phyloP scores from a whole-genome alignment of 2,329 filamentous ascomycete genomes.

The Sarocladium strictum region DNA sequence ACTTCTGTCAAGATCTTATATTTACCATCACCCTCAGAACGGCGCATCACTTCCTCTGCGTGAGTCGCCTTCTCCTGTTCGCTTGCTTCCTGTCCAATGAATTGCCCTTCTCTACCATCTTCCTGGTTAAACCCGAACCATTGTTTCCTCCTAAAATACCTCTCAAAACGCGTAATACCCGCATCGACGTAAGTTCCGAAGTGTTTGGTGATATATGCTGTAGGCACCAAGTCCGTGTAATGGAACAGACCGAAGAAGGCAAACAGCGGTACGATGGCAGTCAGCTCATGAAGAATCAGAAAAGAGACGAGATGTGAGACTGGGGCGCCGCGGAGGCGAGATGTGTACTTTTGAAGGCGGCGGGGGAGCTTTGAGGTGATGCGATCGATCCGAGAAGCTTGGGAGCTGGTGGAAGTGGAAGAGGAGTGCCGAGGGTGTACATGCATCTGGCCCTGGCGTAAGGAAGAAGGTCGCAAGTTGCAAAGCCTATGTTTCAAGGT shows the following conservation, averaged over 20 bases:
- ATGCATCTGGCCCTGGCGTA: not conserved
- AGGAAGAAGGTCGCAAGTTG: not conserved
- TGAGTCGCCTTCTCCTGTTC: constrained; percentile 9
- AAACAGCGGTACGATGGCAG: constrained; percentile 74
- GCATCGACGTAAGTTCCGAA: constrained; percentile 48
- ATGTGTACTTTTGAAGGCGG: constrained; percentile 63
- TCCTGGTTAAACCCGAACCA: constrained; percentile 64
- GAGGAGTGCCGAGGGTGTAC: not conserved
- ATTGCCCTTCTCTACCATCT: constrained; percentile 19
- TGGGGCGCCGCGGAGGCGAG: constrained; percentile 67
- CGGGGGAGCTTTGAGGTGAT: constrained; percentile 53
- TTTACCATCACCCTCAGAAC: constrained; percentile 35
- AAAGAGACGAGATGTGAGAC: constrained; percentile 81
- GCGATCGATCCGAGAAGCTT: constrained; percentile 33
- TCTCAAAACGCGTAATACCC: constrained; percentile 68
- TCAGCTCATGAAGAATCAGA: constrained; percentile 85
- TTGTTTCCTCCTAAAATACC: constrained; percentile 70
- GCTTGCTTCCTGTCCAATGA: not conserved
- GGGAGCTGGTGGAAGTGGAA: constrained; percentile 11
- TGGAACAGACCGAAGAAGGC: constrained; percentile 74
- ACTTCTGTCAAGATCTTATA: constrained; percentile 61
- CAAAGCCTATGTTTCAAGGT: not conserved
- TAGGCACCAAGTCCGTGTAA: constrained; percentile 68
- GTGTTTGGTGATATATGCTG: constrained; percentile 42
- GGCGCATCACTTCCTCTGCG: constrained; percentile 24